phyloP scores from a whole-genome alignment of 116 monocot species.

The Trichopus zeylanicus region DNA sequence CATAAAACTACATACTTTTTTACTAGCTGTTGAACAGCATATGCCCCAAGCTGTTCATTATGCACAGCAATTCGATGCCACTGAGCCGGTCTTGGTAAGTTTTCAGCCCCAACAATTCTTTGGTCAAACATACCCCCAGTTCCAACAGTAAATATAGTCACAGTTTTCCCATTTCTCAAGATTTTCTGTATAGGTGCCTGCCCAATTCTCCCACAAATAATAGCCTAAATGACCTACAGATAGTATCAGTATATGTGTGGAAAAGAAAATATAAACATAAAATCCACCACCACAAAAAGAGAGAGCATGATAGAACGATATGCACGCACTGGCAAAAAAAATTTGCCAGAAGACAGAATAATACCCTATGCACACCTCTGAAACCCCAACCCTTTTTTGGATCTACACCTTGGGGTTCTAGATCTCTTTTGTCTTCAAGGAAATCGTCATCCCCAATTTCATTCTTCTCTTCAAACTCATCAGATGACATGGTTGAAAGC shows the following conservation, averaged over 20 bases:
- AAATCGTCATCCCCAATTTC: constrained; percentile 41
- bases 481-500: constrained; percentile 40
- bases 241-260: background rate
- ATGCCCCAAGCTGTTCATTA: constrained; percentile 72
- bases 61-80: constrained; percentile 95
- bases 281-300: background rate
- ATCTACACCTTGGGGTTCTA: constrained; percentile 78
- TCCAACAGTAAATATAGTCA: constrained; percentile 94
- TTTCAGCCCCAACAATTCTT: constrained; percentile 49
- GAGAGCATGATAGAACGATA: background rate
- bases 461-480: constrained; percentile 40
- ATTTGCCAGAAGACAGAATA: background rate
- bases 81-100: constrained; percentile 84
- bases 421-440: constrained; percentile 28
- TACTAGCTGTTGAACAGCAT: constrained; percentile 77
- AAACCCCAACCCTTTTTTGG: constrained; percentile 81
- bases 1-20: constrained; percentile 76
- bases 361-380: constrained; percentile 82
- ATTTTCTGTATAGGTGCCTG: constrained; percentile 90
- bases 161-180: constrained; percentile 72
- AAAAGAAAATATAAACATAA: background rate
- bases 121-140: constrained; percentile 99
- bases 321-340: background rate
- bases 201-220: constrained; percentile 92
- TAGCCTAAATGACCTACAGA: constrained; percentile 43